Percentiles rank a stretch among this genome's conserved stretches.
phyloP scores from a whole-genome alignment of 2,329 filamentous ascomycete genomes.

The Macroventuria anomochaeta region DNA sequence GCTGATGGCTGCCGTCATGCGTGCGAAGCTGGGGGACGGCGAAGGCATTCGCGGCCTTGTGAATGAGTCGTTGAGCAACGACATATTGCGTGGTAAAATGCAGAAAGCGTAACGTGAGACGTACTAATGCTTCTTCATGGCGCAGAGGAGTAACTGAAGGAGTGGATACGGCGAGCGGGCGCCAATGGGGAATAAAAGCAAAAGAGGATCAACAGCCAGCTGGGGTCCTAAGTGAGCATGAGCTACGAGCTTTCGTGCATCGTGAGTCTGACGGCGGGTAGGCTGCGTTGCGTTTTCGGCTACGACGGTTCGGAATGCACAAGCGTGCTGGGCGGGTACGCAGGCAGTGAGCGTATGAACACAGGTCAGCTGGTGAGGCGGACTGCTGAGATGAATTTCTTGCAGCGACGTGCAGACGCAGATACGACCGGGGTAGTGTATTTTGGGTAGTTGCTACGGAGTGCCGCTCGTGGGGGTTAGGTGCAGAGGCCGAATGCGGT shows the following conservation, averaged over 20 bases:
- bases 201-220: slow-evolving; percentile 37
- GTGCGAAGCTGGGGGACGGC: slow-evolving; percentile 39
- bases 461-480: slow-evolving; percentile 29
- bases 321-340: slow-evolving; percentile 42
- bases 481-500: slow-evolving; percentile 26
- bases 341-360: slow-evolving; percentile 17
- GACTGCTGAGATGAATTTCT: slow-evolving; percentile 20
- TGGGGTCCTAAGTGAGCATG: slow-evolving; percentile 29
- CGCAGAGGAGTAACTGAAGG: slow-evolving; percentile 24
- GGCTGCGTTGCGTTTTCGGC: slow-evolving; percentile 26
- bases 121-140: slow-evolving; percentile 39
- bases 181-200: slow-evolving; percentile 36
- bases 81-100: slow-evolving; percentile 27
- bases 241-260: slow-evolving; percentile 38
- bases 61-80: slow-evolving; percentile 38
- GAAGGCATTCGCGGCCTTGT: slow-evolving; percentile 43
- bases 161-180: slow-evolving; percentile 31
- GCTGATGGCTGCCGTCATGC: slow-evolving; percentile 41
- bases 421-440: slow-evolving; percentile 19
- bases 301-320: slow-evolving; percentile 33
- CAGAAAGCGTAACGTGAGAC: slow-evolving; percentile 17
- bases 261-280: slow-evolving; percentile 35
- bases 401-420: slow-evolving; percentile 20
- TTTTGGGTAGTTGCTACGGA: slow-evolving; percentile 31
- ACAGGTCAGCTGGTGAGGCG: slow-evolving; percentile 35